phyloP scores from a whole-genome alignment of 73 alveolate species.

The Paramecium pentaurelia region DNA sequence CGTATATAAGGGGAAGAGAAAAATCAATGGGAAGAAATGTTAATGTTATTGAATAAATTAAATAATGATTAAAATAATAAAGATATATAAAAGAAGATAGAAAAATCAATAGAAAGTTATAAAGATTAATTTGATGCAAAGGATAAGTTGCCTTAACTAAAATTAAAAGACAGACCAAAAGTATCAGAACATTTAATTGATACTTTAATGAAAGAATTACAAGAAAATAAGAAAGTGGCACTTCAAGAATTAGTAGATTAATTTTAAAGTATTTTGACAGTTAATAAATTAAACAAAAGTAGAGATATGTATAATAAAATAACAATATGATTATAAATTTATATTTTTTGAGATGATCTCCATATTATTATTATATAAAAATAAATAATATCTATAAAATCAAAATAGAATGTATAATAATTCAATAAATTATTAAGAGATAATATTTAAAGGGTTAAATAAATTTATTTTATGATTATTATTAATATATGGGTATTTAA shows the following conservation, averaged over 20 bases:
- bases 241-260: neutral
- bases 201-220: neutral
- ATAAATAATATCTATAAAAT: neutral
- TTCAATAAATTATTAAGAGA: neutral
- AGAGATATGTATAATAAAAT: neutral
- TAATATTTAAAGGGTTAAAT: neutral
- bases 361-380: neutral
- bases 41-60: neutral
- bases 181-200: neutral
- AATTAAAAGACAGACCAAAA: neutral
- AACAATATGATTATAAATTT: neutral
- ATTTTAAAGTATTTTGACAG: neutral
- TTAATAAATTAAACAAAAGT: neutral
- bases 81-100: neutral
- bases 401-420: neutral
- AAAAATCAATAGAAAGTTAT: neutral
- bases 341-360: neutral
- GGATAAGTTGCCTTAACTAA: neutral
- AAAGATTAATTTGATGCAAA: neutral
- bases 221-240: neutral
- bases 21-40: constrained; percentile 6
- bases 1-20: neutral
- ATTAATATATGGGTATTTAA: neutral
- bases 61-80: neutral
- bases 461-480: neutral